phyloP scores from a whole-genome alignment of 2,329 filamentous ascomycete species.

The Tympanopsis confertula region DNA sequence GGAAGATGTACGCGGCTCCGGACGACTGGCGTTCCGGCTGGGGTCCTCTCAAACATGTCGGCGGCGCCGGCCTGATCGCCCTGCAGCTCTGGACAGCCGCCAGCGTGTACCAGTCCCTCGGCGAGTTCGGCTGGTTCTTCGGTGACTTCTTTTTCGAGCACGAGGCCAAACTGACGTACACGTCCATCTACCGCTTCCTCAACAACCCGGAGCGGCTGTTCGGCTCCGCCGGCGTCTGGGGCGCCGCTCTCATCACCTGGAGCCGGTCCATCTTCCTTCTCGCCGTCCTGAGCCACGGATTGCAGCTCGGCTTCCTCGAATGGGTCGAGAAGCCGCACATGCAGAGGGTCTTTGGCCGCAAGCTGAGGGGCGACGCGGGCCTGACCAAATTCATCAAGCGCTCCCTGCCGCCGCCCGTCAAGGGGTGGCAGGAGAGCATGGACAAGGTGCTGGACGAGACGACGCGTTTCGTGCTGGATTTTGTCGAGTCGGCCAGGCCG shows the following conservation, averaged over 20 bases:
- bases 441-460: constrained; percentile 81
- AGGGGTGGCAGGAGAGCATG: constrained; percentile 73
- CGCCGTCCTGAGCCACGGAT: constrained; percentile 72
- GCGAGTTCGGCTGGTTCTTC: constrained; percentile 98
- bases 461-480: constrained; percentile 78
- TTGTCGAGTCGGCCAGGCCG: constrained; percentile 73
- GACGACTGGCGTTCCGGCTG: constrained; percentile 76
- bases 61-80: constrained; percentile 69
- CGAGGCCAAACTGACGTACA: constrained; percentile 80
- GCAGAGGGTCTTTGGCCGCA: constrained; percentile 88
- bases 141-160: constrained; percentile 97
- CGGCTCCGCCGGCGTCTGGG: constrained; percentile 90
- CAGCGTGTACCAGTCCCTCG: constrained; percentile 88
- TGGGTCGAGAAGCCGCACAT: constrained; percentile 94
- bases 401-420: constrained; percentile 72
- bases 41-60: constrained; percentile 72
- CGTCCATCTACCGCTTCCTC: constrained; percentile 91
- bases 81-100: constrained; percentile 90
- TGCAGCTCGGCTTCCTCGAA: constrained; percentile 79
- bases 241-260: constrained; percentile 83
- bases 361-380: constrained; percentile 75
- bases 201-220: constrained; percentile 96
- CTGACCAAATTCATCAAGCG: constrained; percentile 83
- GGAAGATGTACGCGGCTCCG: constrained; percentile 92
- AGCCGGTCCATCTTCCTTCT: constrained; percentile 78